Evolutionary conservation across 2,329 filamentous ascomycete species (phyloP), one percentile per base, ranked within the genome.

Genomic region (Elsinoe fawcettii): DNA sequence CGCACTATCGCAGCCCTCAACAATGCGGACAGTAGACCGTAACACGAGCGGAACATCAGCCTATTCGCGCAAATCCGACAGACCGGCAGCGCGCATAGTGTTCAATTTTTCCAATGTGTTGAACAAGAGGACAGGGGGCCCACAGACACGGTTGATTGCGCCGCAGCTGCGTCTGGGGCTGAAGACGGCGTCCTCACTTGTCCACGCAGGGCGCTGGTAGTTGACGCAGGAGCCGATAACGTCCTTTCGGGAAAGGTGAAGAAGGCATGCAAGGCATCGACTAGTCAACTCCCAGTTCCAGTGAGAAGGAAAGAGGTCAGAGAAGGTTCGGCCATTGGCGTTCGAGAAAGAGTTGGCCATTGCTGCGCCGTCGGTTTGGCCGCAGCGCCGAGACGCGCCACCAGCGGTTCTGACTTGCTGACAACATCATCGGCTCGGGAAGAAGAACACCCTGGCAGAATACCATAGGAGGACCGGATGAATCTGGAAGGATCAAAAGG

Each of bases 141-240:
- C 49, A 53, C 32, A 5, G 18, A 18, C n/a, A 53, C 34, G 49
- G 49, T 30, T 39, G 49, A 6, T 22, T 53, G 32, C 49, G 32
- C 30, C 34, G 30, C 18, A 53, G 49, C 49, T 53, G 34, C 49
- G n/a, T 14, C 47, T 37, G 47, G 30, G 47, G 47, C 47, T 51
- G 47, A 51, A 51, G 47, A 51, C 47, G 47, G 47, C 18, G 47
- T 14, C 25, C 36, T 51, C 25, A 22, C 47, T 51, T 51, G 47
- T 32, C 9, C 47, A 18, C 30, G 30, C 47, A 36, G 47, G 47
- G 27, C 30, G 22, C 8, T 51, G n/a, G 47, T 51, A 51, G 47
- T 51, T 58, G 67, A 68, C 43, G 70, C 71, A 27, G 71, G 72
- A 41, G 69, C 72, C 43, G 67, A 70, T 9, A 46, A 57, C 20